Evolutionary conservation across 2,329 filamentous ascomycete species (phyloP), one percentile per base, ranked within the genome.

Genomic region (Waltergamsia citrina): DNA sequence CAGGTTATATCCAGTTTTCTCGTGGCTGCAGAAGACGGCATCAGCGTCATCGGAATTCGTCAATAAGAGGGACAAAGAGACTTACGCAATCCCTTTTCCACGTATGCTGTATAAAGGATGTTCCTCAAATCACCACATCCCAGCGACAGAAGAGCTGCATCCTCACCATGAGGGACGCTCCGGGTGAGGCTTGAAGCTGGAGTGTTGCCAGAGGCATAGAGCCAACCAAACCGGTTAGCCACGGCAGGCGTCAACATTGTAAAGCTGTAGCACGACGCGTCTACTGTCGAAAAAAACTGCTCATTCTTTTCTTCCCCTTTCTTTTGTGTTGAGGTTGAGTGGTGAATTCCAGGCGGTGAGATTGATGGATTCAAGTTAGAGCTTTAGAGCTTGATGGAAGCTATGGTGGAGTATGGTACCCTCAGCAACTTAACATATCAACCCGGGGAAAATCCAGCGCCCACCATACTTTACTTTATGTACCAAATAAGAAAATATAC

Each of bases 61-160:
- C 27, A 38, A 15, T 31, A 24, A 29, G 6, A 33, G 32, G 4
- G 3, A 10, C 3, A 24, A 33, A 16, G 14, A 16, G 12, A 46
- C 60, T 43, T 32, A 60, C 58, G 49, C 19, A 63, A 41, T 2
- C 50, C 56, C 24, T 45, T 43, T 32, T 72, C 57, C 2, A 50
- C 47, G 40, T 67, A 69, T 2, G 57, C 45, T 0, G 73, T 75
- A 43, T 66, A 78, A 1, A 79, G 51, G 19, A 79, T 59, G 40
- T 71, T 69, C 10, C 71, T 62, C 28, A 67, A 52, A 51, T 79
- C 74, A 9, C 71, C 70, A 36, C 68, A 74, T 3, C 68, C 71
- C 4, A 79, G 57, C 2, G 69, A 57, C 12, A 80, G 56, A 5
- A 77, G 50, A 30, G 62, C 50, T 3, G 60, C 69, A 44, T 69